These are phyloP conservation scores for Anthoceros angustus DNA, from an alignment of 225 moss, liverwort and hornwort genomes.

Conservation along the genomic window DNA sequence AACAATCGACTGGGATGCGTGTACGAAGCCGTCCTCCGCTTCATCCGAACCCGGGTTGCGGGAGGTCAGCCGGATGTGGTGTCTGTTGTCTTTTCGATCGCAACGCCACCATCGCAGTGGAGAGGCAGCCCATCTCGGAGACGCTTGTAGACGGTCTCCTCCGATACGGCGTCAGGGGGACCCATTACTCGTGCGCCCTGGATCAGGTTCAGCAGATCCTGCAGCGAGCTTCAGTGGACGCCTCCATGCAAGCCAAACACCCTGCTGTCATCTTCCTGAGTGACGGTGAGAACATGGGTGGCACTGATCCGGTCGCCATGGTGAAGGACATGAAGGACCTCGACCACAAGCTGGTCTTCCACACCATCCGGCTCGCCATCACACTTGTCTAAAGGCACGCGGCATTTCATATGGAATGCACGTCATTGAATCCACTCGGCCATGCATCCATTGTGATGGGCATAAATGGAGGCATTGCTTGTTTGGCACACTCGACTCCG, in stretches of 20 bases:
- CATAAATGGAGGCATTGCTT: too few relatives aligned
- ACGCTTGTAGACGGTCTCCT: slow-evolving; percentile 17
- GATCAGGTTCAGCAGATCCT: slow-evolving; percentile 6
- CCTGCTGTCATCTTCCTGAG: slow-evolving; percentile 21
- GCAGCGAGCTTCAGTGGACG: background rate
- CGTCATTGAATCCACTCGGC: too few relatives aligned
- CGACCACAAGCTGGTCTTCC: slow-evolving; percentile 16
- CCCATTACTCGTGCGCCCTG: slow-evolving; percentile 10
- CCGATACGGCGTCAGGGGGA: background rate
- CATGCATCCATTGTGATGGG: too few relatives aligned
- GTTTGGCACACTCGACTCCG: too few relatives aligned
- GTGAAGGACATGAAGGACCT: slow-evolving; percentile 15
- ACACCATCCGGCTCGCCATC: too few relatives aligned
- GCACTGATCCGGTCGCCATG: slow-evolving; percentile 4
- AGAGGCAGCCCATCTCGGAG: slow-evolving; percentile 15
- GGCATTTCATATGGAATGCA: too few relatives aligned
- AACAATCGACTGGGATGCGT: slow-evolving; percentile 24
- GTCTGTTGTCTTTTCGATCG: slow-evolving; percentile 15
- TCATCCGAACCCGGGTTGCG: slow-evolving; percentile 13
- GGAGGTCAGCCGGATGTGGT: slow-evolving; percentile 11
- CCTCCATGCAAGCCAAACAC: slow-evolving; percentile 5
- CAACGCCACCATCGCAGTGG: background rate
- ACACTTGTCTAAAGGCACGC: too few relatives aligned
- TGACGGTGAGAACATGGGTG: slow-evolving; percentile 12
- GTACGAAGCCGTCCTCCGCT: slow-evolving; percentile 22